Evolutionary conservation across 345 rosid genomes (phyloP), one percentile per base, ranked within the genome.

Genomic region (Eucalyptus lansdowneana): DNA sequence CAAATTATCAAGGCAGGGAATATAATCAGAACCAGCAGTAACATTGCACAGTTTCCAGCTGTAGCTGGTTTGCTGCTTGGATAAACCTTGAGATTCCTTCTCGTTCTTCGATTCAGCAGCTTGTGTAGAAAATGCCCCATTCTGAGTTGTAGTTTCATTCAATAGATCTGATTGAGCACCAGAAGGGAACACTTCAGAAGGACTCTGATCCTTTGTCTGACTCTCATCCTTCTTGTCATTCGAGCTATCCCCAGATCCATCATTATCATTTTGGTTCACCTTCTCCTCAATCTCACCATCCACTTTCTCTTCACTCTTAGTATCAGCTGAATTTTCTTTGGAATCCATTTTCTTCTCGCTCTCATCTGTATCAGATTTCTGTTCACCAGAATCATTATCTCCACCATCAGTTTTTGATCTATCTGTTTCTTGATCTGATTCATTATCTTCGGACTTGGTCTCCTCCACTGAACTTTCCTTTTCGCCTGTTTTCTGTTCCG

Each of bases 1-100:
- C 94, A 60, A 92, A 92, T 98, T 98, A 93, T 98, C 99, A 89
- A 98, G 99, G 90, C 99, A 98, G 25, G 99, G 99, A 91, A 98
- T 96, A 89, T 91, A 98, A 94, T 98, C 99, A 49, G 98, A 91
- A 81, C 98, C 99, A 6, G 99, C 97, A 89, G 97, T 96, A 88
- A 93, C 94, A 92, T 98, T 96, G 95, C 99, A 98, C 16, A 94
- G 90, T 91, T 94, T 96, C 99, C 99, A 98, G 90, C 89, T 91
- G 92, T 93, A 94, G 86, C 90, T 94, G 47, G 31, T 51, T 90
- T 91, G 92, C 62, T 91, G 89, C 62, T 91, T 89, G 89, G 96
- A 92, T 91, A 96, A 91, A 87, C 88, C 90, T 91, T 94, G 96
- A 87, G 93, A 90, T 91, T 95, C 99, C 94, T 97, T 97, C 92